Evolutionary conservation across 345 rosid genomes (phyloP).

Genomic region (Heritiera littoralis): DNA sequence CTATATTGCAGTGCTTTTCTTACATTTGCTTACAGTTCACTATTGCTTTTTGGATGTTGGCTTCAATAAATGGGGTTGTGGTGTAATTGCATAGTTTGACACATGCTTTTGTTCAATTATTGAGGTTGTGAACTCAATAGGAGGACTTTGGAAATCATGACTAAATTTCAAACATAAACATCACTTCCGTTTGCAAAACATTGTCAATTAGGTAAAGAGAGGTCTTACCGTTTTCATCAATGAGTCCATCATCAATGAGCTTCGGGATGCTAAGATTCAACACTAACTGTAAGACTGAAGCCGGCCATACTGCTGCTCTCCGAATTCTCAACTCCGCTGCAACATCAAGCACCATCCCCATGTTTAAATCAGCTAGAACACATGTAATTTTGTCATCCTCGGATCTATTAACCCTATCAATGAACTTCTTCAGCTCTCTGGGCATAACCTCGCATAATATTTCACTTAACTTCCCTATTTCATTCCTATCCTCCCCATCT

Average conservation of each 20-base stretch:
- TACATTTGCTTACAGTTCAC: neutral
- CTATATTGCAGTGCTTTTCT: neutral
- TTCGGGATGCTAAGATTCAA: constrained; percentile 34
- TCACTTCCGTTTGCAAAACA: neutral
- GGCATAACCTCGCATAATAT: constrained; percentile 37
- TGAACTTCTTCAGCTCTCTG: constrained; percentile 42
- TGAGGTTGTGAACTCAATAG: neutral
- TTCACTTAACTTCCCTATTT: constrained; percentile 30
- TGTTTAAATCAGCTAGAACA: constrained; percentile 43
- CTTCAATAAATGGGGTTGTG: too few relatives aligned
- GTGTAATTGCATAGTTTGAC: too few relatives aligned
- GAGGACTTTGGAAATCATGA: too few relatives aligned
- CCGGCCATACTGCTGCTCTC: constrained; percentile 41
- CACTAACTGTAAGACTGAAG: constrained; percentile 39
- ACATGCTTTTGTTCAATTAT: too few relatives aligned
- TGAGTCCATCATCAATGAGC: constrained; percentile 45
- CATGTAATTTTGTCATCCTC: constrained; percentile 37
- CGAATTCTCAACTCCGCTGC: constrained; percentile 47
- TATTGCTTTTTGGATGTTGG: too few relatives aligned
- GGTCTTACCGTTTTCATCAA: constrained; percentile 40
- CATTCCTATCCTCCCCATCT: constrained; percentile 38
- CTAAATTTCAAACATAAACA: neutral
- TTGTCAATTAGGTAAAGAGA: neutral
- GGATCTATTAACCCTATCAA: constrained; percentile 23
- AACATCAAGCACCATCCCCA: constrained; percentile 38